Percentiles rank a stretch among this genome's conserved stretches.
Evolutionary conservation across 2,329 filamentous ascomycete species (phyloP).

Genomic region (Ceratocystis eucalypticola): DNA sequence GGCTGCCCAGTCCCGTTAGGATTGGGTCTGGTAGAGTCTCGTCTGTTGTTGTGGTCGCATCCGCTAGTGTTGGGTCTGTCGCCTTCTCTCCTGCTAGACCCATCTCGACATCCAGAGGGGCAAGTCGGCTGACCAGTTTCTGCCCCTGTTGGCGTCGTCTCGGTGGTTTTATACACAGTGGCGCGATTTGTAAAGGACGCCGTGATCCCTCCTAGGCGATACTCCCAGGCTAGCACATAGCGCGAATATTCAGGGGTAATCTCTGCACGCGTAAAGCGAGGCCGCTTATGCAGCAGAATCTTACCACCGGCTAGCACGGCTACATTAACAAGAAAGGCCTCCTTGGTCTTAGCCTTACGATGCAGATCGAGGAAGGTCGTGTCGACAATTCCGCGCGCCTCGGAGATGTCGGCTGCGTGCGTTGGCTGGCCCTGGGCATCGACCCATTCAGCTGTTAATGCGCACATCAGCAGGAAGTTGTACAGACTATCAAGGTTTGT

Average conservation of each 20-base stretch:
- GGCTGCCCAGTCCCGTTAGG: background rate
- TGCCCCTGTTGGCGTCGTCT: background rate
- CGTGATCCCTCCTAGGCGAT: slow-evolving; percentile 13
- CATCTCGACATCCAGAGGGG: background rate
- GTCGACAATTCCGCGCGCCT: slow-evolving; percentile 41
- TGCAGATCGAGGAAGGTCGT: slow-evolving; percentile 41
- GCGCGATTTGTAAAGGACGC: slow-evolving; percentile 14
- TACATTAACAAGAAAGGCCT: slow-evolving; percentile 46
- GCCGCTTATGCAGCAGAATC: slow-evolving; percentile 31
- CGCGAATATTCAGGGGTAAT: slow-evolving; percentile 10
- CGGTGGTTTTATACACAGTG: slow-evolving; percentile 11
- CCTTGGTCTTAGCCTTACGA: slow-evolving; percentile 36
- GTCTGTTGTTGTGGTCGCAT: background rate
- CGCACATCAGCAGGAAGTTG: slow-evolving; percentile 38
- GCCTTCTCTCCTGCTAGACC: background rate
- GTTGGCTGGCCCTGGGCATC: slow-evolving; percentile 34
- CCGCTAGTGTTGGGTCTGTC: background rate
- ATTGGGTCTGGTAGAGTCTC: background rate
- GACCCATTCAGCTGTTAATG: slow-evolving; percentile 39
- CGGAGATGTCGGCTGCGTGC: slow-evolving; percentile 35
- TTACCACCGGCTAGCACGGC: slow-evolving; percentile 43
- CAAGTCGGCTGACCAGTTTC: background rate
- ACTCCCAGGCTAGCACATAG: slow-evolving; percentile 17
- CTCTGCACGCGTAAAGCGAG: slow-evolving; percentile 15
- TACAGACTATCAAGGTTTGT: slow-evolving; percentile 47